Conservation (phyloP, 306 rosid species). For the Adenanthera pavonina region DNA sequence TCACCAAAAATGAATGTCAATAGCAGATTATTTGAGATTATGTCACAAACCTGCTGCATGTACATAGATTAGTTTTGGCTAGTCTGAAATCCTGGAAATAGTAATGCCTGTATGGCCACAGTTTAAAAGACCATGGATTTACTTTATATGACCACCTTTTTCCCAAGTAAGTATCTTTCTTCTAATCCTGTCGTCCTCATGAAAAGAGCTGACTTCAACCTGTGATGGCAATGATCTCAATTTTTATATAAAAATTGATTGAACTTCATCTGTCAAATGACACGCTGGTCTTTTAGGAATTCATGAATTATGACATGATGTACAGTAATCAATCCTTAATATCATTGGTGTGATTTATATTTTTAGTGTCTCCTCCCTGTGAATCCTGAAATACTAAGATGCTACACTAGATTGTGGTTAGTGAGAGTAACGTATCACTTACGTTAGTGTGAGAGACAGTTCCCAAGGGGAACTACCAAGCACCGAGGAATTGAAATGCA, state of each 20-base stretch:
- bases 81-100: background rate
- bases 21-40: background rate
- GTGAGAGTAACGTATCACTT: background rate
- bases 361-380: background rate
- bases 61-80: background rate
- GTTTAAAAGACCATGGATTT: background rate
- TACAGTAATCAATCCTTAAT: background rate
- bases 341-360: background rate
- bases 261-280: background rate
- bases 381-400: background rate
- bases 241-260: background rate
- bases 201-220: background rate
- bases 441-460: background rate
- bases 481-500: background rate
- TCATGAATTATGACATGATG: background rate
- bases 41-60: background rate
- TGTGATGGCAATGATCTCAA: background rate
- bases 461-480: background rate
- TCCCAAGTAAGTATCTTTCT: background rate
- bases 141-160: background rate
- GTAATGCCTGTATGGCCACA: background rate
- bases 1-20: background rate
- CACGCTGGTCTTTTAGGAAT: background rate
- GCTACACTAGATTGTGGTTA: slow-evolving; percentile 6
- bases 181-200: background rate